Percentiles rank a stretch among this genome's conserved stretches.
Evolutionary conservation across 768 basidiomycete species (phyloP).

Genomic region (Trametopsis cervina): DNA sequence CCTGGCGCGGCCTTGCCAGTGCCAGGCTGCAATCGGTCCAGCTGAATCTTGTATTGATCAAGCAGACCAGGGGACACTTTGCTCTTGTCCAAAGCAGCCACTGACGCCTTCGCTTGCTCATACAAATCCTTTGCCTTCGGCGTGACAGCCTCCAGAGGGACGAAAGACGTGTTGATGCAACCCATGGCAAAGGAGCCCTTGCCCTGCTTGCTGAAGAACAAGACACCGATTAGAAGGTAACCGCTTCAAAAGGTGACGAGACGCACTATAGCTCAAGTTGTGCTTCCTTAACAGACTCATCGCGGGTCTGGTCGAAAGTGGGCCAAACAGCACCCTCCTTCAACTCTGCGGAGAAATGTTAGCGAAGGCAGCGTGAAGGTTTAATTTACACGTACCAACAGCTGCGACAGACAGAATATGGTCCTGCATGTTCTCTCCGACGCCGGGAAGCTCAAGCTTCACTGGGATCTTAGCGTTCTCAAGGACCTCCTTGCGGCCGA

Average conservation of each 20-base stretch:
- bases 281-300: slow-evolving; percentile 9
- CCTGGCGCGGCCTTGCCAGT: slow-evolving; percentile 8
- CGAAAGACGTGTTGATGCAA: slow-evolving; percentile 2
- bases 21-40: slow-evolving; percentile 10
- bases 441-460: slow-evolving; percentile 67
- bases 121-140: slow-evolving; percentile 2
- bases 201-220: background rate
- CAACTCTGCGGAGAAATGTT: slow-evolving; percentile 2
- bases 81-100: background rate
- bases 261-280: slow-evolving; percentile 17
- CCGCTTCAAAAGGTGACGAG: background rate
- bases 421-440: slow-evolving; percentile 52
- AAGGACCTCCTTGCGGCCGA: slow-evolving; percentile 48
- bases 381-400: background rate
- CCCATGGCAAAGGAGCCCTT: slow-evolving; percentile 9
- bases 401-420: slow-evolving; percentile 12
- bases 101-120: slow-evolving; percentile 6
- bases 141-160: slow-evolving; percentile 2
- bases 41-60: slow-evolving; percentile 10
- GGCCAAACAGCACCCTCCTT: slow-evolving; percentile 9
- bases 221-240: background rate
- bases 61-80: slow-evolving; percentile 1
- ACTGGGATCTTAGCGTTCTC: slow-evolving; percentile 38
- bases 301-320: slow-evolving; percentile 11
- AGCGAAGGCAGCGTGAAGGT: background rate